These are phyloP conservation scores for Nidularia pulvinata DNA, from an alignment of 768 basidiomycete genomes.

Conservation along the genomic window DNA sequence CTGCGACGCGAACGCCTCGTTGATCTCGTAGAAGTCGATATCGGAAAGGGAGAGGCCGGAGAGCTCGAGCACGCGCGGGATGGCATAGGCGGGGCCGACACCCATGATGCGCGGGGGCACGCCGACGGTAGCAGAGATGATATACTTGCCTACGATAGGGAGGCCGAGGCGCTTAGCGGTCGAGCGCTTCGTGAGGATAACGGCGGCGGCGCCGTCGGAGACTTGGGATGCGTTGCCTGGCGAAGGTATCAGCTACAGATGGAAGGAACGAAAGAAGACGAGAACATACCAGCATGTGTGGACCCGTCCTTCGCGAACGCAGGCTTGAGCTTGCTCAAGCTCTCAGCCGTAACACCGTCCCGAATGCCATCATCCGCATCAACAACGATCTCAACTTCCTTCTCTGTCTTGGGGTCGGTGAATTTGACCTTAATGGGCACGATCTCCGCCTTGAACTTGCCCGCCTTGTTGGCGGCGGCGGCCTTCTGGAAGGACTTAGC, in stretches of 20 bases:
- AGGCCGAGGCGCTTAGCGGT: conserved; percentile 81
- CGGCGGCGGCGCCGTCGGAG: conserved; percentile 92
- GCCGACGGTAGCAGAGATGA: conserved; percentile 68
- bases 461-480: conserved; percentile 74
- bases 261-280: no score
- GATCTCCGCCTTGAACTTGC: conserved; percentile 84
- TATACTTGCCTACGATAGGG: conserved; percentile 87
- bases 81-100: conserved; percentile 88
- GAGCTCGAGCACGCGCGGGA: conserved; percentile 71
- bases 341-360: conserved; percentile 80
- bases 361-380: conserved; percentile 86
- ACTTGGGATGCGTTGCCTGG: conserved; percentile 77
- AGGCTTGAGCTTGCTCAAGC: conserved; percentile 81
- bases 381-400: conserved; percentile 65
- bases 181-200: conserved; percentile 79
- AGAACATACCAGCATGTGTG: conserved; percentile 62
- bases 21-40: conserved; percentile 91
- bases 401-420: conserved; percentile 74
- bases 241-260: no score
- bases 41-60: conserved; percentile 67
- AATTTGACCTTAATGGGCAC: conserved; percentile 74
- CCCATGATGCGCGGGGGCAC: conserved; percentile 92
- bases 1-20: conserved; percentile 88
- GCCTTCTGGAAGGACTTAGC: conserved; percentile 87
- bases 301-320: conserved; percentile 75